Conservation (phyloP, 2,329 filamentous ascomycete genomes). For the Elsinoe arachidis region DNA sequence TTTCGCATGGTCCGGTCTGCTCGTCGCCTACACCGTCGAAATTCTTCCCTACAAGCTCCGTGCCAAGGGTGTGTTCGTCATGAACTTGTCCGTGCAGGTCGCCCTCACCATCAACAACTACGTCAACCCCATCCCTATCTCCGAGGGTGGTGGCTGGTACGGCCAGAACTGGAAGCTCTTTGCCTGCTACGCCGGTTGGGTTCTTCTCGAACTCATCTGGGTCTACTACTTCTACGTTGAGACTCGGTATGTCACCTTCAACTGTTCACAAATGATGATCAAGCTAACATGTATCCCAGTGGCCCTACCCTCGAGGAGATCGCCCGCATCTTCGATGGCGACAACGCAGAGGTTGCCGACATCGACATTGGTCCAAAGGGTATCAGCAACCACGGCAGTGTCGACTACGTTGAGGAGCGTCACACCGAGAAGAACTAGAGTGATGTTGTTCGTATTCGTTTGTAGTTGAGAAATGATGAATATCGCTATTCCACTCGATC, state of each 20-base stretch:
- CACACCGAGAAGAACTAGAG: background rate
- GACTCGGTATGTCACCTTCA: slow-evolving; percentile 22
- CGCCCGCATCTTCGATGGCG: slow-evolving; percentile 38
- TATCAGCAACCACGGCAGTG: background rate
- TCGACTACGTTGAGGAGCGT: background rate
- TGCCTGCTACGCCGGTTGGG: slow-evolving; percentile 27
- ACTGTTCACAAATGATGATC: background rate
- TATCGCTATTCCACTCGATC: too few relatives aligned
- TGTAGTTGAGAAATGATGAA: too few relatives aligned
- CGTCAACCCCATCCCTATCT: slow-evolving; percentile 26
- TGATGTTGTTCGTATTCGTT: too few relatives aligned
- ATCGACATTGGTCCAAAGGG: background rate
- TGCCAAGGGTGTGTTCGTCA: slow-evolving; percentile 37
- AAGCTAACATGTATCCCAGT: slow-evolving; percentile 18
- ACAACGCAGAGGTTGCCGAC: slow-evolving; percentile 31
- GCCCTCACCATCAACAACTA: slow-evolving; percentile 38
- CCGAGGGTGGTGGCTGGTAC: slow-evolving; percentile 15
- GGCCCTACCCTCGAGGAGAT: slow-evolving; percentile 40
- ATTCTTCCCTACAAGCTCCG: slow-evolving; percentile 41
- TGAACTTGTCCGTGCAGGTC: slow-evolving; percentile 38
- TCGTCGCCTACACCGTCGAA: slow-evolving; percentile 38
- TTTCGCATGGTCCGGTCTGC: slow-evolving; percentile 35
- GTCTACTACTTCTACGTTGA: slow-evolving; percentile 33
- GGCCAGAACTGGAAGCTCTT: slow-evolving; percentile 24
- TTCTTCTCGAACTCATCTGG: slow-evolving; percentile 25